These are phyloP conservation scores for Dactylis glomerata DNA, from an alignment of 176 grass and related monocot genomes.

Conservation along the genomic window DNA sequence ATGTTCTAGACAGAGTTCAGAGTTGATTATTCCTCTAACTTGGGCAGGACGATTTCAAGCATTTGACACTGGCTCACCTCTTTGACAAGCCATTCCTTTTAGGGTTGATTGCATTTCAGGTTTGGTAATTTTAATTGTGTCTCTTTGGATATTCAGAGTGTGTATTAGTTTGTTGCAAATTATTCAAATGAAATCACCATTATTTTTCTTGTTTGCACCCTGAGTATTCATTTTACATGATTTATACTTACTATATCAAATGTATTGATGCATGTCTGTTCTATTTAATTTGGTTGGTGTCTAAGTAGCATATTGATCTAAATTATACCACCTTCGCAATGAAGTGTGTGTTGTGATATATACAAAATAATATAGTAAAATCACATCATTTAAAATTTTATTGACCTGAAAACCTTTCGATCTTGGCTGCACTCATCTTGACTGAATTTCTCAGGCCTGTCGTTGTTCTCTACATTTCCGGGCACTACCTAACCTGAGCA, in stretches of 20 bases:
- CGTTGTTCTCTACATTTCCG: too few species aligned
- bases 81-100: slow-evolving; percentile 95
- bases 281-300: too few species aligned
- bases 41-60: slow-evolving; percentile 68
- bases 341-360: too few species aligned
- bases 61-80: slow-evolving; percentile 87
- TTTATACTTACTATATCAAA: not conserved
- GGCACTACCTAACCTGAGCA: too few species aligned
- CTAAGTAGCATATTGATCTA: too few species aligned
- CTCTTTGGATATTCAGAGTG: not conserved
- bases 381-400: too few species aligned
- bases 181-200: not conserved
- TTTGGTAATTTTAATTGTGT: slow-evolving; percentile 9
- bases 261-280: not conserved
- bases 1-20: not conserved
- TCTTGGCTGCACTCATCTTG: too few species aligned
- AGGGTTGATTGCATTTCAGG: slow-evolving; percentile 81
- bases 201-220: not conserved
- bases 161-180: not conserved
- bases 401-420: too few species aligned
- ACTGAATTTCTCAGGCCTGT: too few species aligned
- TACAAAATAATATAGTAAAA: too few species aligned
- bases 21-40: slow-evolving; percentile 13
- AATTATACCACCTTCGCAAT: too few species aligned
- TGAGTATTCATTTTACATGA: not conserved